Base-by-base conservation (phyloP, 176 grass and related monocot genomes). In the Carex cristatella region DNA sequence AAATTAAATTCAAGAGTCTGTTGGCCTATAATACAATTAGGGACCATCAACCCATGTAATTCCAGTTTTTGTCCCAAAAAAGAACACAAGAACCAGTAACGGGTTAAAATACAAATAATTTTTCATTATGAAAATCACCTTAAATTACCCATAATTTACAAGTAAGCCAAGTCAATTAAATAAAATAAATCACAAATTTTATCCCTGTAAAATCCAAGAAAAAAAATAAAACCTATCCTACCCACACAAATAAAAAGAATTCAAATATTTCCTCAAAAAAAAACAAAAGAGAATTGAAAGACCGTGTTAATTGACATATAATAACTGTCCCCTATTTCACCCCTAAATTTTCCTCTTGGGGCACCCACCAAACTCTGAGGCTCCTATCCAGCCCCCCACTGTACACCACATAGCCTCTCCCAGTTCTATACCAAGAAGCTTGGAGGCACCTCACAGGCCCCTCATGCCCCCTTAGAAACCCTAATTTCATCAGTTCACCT, bases 291-390 rank as follows among this genome's bases (percentile, higher is more conserved):
- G 23, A 55, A 77, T 14, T 56, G 27, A 15, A 57, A 33, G 48
- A 13, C 13, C 11, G 49, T 57, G 33, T 33, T 55, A 55, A 16
- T 78, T 78, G 74, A 31, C 28, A 57, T 57, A 72, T 8, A 8
- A 54, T 49, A 78, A 77, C 48, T 33, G 0, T 18, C 51, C 51
- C 1, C 28, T 78, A 78, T 65, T 66, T 79, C 9, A 58, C 74
- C 13, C 33, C 15, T 33, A 57, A 31, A 16, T 14, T 54, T 18
- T 19, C 60, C 3, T 73, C 71, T 69, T 87, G 80, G 18, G 93
- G 85, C 69, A 92, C 91, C 96, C 96, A 99, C 96, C 96, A 99
- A 54, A 99, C 96, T 71, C 91, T 94, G 80, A 99, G 91, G 85
- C 71, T 99, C 87, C 90, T 95, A 60, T 99, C 96, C 5, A 99